phyloP scores from a whole-genome alignment of 1,284 basidiomycete genomes.

The Schizophyllum amplum region DNA sequence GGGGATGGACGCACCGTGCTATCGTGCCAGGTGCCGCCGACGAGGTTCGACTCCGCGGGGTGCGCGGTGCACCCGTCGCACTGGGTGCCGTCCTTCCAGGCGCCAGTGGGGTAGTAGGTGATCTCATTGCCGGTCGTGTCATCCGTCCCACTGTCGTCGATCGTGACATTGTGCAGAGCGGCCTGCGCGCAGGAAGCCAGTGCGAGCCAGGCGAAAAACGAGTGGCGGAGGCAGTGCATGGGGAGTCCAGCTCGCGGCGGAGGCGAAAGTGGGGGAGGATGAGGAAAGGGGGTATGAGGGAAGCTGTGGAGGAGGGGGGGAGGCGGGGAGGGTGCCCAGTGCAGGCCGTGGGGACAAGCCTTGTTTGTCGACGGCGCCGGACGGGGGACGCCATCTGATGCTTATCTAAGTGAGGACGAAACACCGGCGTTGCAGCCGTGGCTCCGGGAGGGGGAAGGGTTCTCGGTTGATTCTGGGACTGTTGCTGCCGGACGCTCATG shows the following conservation, averaged over 20 bases:
- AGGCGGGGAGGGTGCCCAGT: too few species aligned
- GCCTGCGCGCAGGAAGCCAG: conserved; percentile 12
- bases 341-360: too few species aligned
- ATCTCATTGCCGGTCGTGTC: conserved; percentile 22
- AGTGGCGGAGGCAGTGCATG: conserved; percentile 7
- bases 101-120: conserved; percentile 18
- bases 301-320: too few species aligned
- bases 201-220: conserved; percentile 6
- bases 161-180: conserved; percentile 27
- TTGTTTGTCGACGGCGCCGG: too few species aligned
- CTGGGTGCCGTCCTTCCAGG: conserved; percentile 20
- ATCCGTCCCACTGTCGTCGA: conserved; percentile 37
- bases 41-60: conserved; percentile 15
- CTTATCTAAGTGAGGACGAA: too few species aligned
- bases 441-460: too few species aligned
- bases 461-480: too few species aligned
- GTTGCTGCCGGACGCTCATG: too few species aligned
- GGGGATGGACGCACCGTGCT: conserved; percentile 6
- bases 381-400: too few species aligned
- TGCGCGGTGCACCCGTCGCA: conserved; percentile 18
- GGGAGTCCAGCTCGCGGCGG: conserved; percentile 6
- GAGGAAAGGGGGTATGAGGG: background rate
- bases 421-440: too few species aligned
- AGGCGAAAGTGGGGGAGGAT: conserved; percentile 11
- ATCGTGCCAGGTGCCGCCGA: conserved; percentile 9